Evolutionary conservation across 139 green algal genomes (phyloP), one percentile per base, ranked within the genome.

Genomic region (Axilococcus clingmanii): DNA sequence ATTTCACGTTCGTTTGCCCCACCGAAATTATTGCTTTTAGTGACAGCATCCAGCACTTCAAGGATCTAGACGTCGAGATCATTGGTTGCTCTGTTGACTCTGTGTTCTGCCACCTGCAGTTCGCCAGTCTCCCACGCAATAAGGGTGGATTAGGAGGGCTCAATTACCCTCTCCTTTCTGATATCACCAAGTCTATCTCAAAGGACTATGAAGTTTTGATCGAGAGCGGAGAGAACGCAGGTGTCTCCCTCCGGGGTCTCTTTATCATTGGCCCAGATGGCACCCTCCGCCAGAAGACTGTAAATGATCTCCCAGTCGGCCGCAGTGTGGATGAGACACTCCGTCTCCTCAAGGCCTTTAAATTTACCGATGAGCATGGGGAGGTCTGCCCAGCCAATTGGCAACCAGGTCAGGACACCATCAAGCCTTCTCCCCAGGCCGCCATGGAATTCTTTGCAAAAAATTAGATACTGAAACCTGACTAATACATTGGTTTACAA

Each of bases 381-480:
- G 82, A 90, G 66, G 80, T 88, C 45, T 92, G 83, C 77, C 83
- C 83, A 22, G 83, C 82, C 51, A 82, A 81, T 69, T 92, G 83
- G 83, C 77, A 56, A 45, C 79, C 78, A 23, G 83, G 83, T 20
- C 41, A 57, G 27, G 77, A 78, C 52, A 87, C 82, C 54, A 92
- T 92, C 70, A 81, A 86, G 75, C 55, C 79, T 25, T 78, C 77
- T 57, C 68, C 72, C 38, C 68, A 66, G 40, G 65, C 52, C 8
- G 75, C 55, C 34, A 55, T 77, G 41, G 73, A 78, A 36, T 87
- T 80, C 61, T 87, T 87, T 55, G 38, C 37, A 67, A 40, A 52
- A 40, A 51, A 35, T 29, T 29, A 24, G 36, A 43, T 43, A 16
- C 20, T 24, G 7, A 43, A 24, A 17, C 19, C 20, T 43, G 11